phyloP scores from a whole-genome alignment of 306 rosid genomes.

The Prunus fruticosa region DNA sequence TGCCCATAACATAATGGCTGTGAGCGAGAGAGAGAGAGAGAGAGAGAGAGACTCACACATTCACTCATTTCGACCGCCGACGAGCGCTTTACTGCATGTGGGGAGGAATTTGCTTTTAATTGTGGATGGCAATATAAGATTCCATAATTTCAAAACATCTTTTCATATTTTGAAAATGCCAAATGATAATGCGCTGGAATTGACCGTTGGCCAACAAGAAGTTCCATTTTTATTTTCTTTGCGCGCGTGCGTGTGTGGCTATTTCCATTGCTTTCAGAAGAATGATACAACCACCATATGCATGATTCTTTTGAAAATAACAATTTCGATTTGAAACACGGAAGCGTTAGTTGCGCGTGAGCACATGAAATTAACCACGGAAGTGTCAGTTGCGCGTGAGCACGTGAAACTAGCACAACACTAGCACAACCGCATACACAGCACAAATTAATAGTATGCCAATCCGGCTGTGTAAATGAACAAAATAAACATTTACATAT shows the following conservation, averaged over 20 bases:
- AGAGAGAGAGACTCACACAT: constrained; percentile 9
- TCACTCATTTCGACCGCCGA: constrained; percentile 16
- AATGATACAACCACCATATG: background rate
- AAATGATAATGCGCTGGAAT: background rate
- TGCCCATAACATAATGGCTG: constrained; percentile 3
- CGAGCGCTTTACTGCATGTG: constrained; percentile 43
- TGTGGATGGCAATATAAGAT: constrained; percentile 15
- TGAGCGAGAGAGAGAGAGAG: no score
- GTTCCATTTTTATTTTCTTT: no score
- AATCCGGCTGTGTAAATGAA: no score
- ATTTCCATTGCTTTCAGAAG: no score
- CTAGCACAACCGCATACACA: no score
- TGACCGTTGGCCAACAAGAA: background rate
- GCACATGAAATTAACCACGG: no score
- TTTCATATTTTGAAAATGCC: background rate
- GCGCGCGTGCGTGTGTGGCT: no score
- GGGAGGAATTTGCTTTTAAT: constrained; percentile 18
- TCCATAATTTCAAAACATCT: background rate
- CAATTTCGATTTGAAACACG: background rate
- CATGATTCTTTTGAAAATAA: background rate
- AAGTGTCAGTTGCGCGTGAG: no score
- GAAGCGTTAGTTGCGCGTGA: no score
- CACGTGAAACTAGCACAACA: no score
- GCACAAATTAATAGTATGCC: no score
- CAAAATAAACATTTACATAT: background rate